Conservation (phyloP, 129 eudicot genomes). For the Tanacetum coccineum region DNA sequence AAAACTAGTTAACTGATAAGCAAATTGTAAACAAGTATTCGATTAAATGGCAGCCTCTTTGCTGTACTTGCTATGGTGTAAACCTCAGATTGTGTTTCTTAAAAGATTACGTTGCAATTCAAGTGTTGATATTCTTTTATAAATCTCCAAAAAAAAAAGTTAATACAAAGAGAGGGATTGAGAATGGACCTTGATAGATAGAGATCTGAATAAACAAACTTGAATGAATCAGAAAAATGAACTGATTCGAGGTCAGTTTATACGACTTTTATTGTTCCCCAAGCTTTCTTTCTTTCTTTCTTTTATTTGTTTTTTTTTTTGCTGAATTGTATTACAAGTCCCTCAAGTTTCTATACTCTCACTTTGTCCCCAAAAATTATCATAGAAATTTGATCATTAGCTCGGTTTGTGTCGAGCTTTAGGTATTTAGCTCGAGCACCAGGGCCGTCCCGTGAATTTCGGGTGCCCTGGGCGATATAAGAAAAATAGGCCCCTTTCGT, state of each 20-base stretch:
- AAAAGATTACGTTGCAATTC: no score
- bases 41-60: not conserved
- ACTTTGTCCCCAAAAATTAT: no score
- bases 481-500: no score
- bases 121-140: no score
- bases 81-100: no score
- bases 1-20: not conserved
- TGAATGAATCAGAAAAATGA: slow-evolving; percentile 1
- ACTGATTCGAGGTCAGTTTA: not conserved
- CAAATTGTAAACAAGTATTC: not conserved
- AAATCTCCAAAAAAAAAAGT: no score
- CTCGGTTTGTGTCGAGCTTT: no score
- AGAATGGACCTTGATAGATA: slow-evolving; percentile 1
- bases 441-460: no score
- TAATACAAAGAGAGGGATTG: not conserved
- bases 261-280: slow-evolving; percentile 9
- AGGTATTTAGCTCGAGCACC: no score
- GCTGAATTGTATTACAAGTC: not conserved
- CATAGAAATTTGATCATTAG: no score
- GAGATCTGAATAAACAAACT: not conserved
- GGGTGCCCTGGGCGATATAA: no score
- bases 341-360: not conserved
- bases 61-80: no score
- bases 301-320: not conserved
- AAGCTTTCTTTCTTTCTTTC: not conserved